A percentile compares a stretch with the other conserved stretches of the same genome.
These are phyloP conservation scores for Penicillium longicatenatum DNA, from an alignment of 495 filamentous ascomycete genomes.

Conservation along the genomic window DNA sequence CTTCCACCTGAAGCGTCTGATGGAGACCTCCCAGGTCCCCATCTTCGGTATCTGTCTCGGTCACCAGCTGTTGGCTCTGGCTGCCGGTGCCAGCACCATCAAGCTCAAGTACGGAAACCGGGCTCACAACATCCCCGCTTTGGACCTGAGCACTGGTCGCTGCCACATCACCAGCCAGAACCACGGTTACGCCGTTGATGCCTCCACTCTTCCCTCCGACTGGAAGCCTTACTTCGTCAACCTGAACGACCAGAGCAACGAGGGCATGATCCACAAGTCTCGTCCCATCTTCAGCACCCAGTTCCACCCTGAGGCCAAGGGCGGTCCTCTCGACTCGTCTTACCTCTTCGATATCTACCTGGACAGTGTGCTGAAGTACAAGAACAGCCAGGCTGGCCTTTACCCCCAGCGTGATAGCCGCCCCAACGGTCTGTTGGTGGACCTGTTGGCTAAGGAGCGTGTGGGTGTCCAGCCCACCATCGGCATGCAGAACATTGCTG, in stretches of 20 bases:
- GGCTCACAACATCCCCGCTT: slow-evolving; percentile 94
- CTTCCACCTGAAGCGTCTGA: slow-evolving; percentile 82
- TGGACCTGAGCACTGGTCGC: slow-evolving; percentile 91
- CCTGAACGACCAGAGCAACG: slow-evolving; percentile 92
- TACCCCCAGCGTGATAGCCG: slow-evolving; percentile 70
- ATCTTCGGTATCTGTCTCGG: slow-evolving; percentile 98
- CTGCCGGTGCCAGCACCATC: slow-evolving; percentile 80
- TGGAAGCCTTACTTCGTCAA: slow-evolving; percentile 99
- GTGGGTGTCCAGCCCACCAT: slow-evolving; percentile 80
- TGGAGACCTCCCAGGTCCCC: slow-evolving; percentile 86
- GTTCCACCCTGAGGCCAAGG: slow-evolving; percentile 98
- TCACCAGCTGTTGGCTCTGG: slow-evolving; percentile 78
- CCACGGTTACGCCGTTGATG: slow-evolving; percentile 96
- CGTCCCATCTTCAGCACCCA: slow-evolving; percentile 98
- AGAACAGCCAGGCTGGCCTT: slow-evolving; percentile 71
- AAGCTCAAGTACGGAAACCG: slow-evolving; percentile 98
- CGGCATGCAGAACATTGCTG: slow-evolving; percentile 54
- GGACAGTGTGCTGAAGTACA: slow-evolving; percentile 83
- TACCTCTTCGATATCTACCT: slow-evolving; percentile 98
- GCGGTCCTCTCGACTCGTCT: slow-evolving; percentile 87
- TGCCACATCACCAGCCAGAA: slow-evolving; percentile 99
- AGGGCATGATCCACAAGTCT: slow-evolving; percentile 92
- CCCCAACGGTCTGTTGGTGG: slow-evolving; percentile 83
- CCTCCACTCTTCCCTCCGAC: slow-evolving; percentile 74
- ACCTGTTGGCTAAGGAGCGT: slow-evolving; percentile 89